Evolutionary conservation across 306 rosid species (phyloP).

Genomic region (Ormosia semicastrata): DNA sequence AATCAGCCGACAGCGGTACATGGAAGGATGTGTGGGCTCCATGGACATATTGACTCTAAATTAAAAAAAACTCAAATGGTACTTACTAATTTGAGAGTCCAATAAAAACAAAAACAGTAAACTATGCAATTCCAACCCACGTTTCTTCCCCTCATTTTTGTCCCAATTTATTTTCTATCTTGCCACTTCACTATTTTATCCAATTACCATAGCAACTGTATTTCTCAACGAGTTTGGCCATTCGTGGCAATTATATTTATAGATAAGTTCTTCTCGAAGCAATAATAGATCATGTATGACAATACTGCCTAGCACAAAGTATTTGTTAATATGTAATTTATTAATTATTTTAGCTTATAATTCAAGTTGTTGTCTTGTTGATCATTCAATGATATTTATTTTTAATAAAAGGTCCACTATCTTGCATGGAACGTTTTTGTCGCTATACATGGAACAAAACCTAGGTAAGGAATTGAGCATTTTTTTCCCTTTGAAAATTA

Average conservation of each 20-base stretch:
- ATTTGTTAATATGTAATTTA: conserved; percentile 13
- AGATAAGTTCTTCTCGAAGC: conserved; percentile 25
- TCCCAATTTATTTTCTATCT: not conserved
- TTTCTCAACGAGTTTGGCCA: conserved; percentile 17
- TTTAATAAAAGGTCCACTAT: conserved; percentile 9
- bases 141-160: not conserved
- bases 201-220: not conserved
- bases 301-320: conserved; percentile 17
- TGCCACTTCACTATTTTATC: conserved; percentile 17
- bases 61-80: not conserved
- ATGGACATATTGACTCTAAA: not conserved
- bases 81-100: conserved; percentile 11
- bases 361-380: conserved; percentile 24
- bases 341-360: conserved; percentile 20
- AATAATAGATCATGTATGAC: conserved; percentile 13
- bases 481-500: not conserved
- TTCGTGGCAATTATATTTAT: not conserved
- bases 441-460: not conserved
- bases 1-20: conserved; percentile 40
- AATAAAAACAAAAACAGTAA: conserved; percentile 24
- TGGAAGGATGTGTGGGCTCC: conserved; percentile 26
- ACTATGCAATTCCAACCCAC: not conserved
- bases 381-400: conserved; percentile 9
- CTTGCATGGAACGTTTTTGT: conserved; percentile 25
- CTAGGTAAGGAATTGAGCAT: not conserved